These are phyloP conservation scores for Coprinopsis cinerea DNA, from an alignment of 768 basidiomycete genomes.

Conservation along the genomic window DNA sequence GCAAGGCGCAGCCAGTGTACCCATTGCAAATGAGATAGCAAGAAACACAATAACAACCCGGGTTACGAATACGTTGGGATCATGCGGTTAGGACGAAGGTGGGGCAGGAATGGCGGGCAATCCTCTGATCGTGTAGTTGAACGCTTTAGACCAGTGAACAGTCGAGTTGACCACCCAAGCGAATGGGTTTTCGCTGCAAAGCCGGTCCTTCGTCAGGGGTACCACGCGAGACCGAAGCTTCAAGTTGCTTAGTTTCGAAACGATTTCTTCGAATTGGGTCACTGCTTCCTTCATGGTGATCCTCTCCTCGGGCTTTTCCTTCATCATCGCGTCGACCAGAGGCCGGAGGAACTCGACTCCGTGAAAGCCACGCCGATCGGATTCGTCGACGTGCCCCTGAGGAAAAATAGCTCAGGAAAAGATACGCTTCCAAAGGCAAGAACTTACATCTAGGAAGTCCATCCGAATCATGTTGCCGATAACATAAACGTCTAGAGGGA, in stretches of 20 bases:
- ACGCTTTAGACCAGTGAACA: neutral
- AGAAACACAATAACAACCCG: neutral
- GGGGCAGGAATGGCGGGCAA: neutral
- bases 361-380: neutral
- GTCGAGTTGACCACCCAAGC: neutral
- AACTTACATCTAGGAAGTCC: neutral
- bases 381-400: neutral
- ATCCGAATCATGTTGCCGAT: conserved; percentile 1
- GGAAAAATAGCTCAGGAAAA: neutral
- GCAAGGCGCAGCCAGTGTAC: too few relatives aligned
- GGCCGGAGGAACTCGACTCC: conserved; percentile 1
- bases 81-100: too few relatives aligned
- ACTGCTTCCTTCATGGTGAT: conserved; percentile 1
- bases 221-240: neutral
- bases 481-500: conserved; percentile 7
- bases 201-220: too few relatives aligned
- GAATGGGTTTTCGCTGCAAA: neutral
- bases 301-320: neutral
- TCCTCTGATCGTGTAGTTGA: neutral
- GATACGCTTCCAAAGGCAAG: neutral
- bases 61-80: neutral
- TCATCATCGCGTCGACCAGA: neutral
- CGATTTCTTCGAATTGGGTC: neutral
- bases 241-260: neutral
- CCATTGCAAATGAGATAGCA: neutral